Base-by-base conservation (phyloP, 2,329 filamentous ascomycete genomes). In the Didymella pomorum region DNA sequence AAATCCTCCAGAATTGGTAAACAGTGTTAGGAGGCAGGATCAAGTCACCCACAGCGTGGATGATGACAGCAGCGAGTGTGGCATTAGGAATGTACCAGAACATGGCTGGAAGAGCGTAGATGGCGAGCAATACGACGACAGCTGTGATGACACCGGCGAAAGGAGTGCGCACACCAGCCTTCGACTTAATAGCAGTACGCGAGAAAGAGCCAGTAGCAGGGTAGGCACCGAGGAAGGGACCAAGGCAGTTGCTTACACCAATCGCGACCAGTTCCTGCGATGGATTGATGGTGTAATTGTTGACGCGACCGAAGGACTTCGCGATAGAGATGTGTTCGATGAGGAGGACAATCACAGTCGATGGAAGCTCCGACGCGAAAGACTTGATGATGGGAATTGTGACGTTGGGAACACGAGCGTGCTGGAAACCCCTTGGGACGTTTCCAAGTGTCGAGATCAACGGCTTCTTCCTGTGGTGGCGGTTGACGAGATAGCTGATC, bases 281-380 rank as follows among this genome's bases (percentile, higher is more conserved):
- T 0, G 95, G 93, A 68, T 97, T 89, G 74, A 99, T 97, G 16
- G 87, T 89, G 78, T 99, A 99, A 80, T 97, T 96, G 81, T 97
- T 98, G 69, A 97, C 86, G 58, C 94, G 87, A 10, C 95, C 95
- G 67, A 99, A 98, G 0, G 94, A 97, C 77, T 98, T 99, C 18
- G 93, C 92, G 63, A 98, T 97, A 46, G 94, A 93, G 69, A 98
- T 97, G 75, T 98, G 94, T 78, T 98, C 95, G 61, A 98, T 96
- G 33, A 98, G 83, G 56, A 98, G 83, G n/a, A 99, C 93, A 65
- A 98, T 96, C 51, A 97, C 88, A 0, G 90, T 89, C 8, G 91
- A 90, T 0, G 95, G 95, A 4, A 98, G 81, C 63, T 97, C 84
- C 42, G 82, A 81, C 1, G 85, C 82, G 71, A 96, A 92, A 0